These are phyloP conservation scores for Alloteropsis semialata DNA, from an alignment of 176 grass and related monocot species.

Conservation along the genomic window DNA sequence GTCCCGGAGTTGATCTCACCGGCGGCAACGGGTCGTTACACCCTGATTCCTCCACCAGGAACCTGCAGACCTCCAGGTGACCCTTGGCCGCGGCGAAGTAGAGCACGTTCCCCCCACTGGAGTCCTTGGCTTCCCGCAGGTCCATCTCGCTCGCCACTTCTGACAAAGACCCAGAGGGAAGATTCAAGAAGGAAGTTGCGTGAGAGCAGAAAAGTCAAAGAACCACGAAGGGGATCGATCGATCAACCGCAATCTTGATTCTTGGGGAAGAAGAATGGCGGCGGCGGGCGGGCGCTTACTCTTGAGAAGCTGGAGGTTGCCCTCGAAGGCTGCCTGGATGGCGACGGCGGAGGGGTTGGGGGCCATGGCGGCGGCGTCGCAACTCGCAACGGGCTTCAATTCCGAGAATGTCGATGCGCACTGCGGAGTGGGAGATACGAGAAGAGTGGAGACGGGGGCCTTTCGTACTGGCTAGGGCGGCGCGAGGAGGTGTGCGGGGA, in stretches of 20 bases:
- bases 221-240: too few species aligned
- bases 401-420: too few species aligned
- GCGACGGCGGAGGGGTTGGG: background rate
- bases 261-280: background rate
- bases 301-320: background rate
- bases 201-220: background rate
- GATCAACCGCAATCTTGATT: background rate
- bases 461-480: too few species aligned
- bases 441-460: too few species aligned
- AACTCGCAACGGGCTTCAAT: too few species aligned
- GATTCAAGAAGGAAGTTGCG: background rate
- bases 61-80: slow-evolving; percentile 32
- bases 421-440: too few species aligned
- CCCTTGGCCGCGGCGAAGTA: slow-evolving; percentile 38
- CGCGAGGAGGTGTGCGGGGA: too few species aligned
- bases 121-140: slow-evolving; percentile 21
- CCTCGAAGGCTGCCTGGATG: background rate
- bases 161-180: background rate
- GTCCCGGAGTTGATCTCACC: too few species aligned
- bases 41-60: slow-evolving; percentile 43
- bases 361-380: background rate
- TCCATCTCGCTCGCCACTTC: slow-evolving; percentile 11
- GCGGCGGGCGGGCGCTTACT: background rate
- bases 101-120: slow-evolving; percentile 1
- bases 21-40: too few species aligned